Evolutionary conservation across 495 filamentous ascomycete genomes (phyloP).

Genomic region (Oidiodendron maius): DNA sequence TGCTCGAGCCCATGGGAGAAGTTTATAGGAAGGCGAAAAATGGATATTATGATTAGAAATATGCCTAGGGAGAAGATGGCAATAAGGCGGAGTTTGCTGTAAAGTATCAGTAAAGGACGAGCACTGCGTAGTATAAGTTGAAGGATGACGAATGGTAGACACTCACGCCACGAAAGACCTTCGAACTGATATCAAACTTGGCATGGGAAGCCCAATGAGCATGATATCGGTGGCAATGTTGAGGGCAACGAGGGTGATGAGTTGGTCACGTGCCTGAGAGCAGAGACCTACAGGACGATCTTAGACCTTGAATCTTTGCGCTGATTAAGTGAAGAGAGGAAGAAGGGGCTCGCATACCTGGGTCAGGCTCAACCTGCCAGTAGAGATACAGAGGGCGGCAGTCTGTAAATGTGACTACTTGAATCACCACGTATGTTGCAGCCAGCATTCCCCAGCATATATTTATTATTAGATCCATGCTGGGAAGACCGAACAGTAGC

Average conservation of each 20-base stretch:
- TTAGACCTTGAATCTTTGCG: background rate
- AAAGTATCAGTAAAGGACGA: constrained; percentile 28
- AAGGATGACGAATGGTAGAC: constrained; percentile 55
- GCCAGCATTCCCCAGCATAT: constrained; percentile 27
- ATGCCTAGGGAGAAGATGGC: constrained; percentile 33
- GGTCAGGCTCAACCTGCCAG: constrained; percentile 33
- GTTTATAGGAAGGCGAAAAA: constrained; percentile 32
- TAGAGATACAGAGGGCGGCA: too few species aligned
- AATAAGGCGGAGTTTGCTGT: constrained; percentile 34
- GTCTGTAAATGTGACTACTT: constrained; percentile 36
- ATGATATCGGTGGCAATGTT: constrained; percentile 39
- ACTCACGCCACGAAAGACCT: constrained; percentile 58
- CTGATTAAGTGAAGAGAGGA: background rate
- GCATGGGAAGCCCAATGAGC: constrained; percentile 36
- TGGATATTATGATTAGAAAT: constrained; percentile 35
- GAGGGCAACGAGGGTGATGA: constrained; percentile 32
- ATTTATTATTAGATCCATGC: constrained; percentile 28
- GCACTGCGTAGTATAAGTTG: constrained; percentile 34
- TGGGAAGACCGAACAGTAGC: constrained; percentile 29
- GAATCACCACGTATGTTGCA: constrained; percentile 29
- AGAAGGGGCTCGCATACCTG: constrained; percentile 24
- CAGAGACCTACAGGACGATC: constrained; percentile 24
- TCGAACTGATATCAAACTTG: constrained; percentile 33
- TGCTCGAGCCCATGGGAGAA: constrained; percentile 28
- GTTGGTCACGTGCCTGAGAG: constrained; percentile 31